A percentile compares a stretch with the other conserved stretches of the same genome.
Conservation (phyloP, 2,329 filamentous ascomycete genomes). For the Aulographum hederae region DNA sequence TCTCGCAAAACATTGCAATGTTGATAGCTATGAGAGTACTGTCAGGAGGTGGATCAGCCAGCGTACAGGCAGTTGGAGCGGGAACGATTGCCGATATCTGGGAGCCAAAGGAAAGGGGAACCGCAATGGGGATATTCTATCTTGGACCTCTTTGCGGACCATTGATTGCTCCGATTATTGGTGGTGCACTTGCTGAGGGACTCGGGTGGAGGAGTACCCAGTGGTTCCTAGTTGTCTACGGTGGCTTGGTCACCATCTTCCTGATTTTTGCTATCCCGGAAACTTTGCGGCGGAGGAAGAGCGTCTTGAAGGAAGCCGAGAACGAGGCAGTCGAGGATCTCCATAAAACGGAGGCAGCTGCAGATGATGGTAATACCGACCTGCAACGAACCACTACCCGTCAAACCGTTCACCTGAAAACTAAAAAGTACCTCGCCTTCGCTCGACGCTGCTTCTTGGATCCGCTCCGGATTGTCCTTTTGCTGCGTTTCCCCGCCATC, state of each 20-base stretch:
- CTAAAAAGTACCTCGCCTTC: constrained; percentile 11
- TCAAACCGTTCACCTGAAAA: constrained; percentile 15
- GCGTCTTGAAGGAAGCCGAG: constrained; percentile 6
- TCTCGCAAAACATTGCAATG: constrained; percentile 18
- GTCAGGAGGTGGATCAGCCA: constrained; percentile 18
- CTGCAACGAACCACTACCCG: constrained; percentile 1
- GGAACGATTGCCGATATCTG: constrained; percentile 20
- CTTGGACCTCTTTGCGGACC: constrained; percentile 20
- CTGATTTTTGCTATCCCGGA: constrained; percentile 18
- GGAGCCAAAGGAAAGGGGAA: constrained; percentile 18
- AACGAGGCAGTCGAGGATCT: constrained; percentile 4
- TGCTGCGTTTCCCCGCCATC: constrained; percentile 19
- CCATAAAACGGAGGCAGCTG: neutral
- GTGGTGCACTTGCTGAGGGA: constrained; percentile 14
- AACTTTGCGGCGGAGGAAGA: constrained; percentile 8
- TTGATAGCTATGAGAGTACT: constrained; percentile 17
- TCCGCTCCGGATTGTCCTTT: constrained; percentile 18
- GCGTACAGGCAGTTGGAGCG: constrained; percentile 19
- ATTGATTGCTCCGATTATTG: constrained; percentile 19
- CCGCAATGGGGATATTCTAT: constrained; percentile 20
- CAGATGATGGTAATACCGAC: neutral
- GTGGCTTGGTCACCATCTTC: constrained; percentile 13
- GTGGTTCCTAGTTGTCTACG: constrained; percentile 20
- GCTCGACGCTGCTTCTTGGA: constrained; percentile 19
- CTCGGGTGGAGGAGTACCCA: constrained; percentile 20